Conservation (phyloP, 306 rosid genomes). For the Medicago ruthenica region DNA sequence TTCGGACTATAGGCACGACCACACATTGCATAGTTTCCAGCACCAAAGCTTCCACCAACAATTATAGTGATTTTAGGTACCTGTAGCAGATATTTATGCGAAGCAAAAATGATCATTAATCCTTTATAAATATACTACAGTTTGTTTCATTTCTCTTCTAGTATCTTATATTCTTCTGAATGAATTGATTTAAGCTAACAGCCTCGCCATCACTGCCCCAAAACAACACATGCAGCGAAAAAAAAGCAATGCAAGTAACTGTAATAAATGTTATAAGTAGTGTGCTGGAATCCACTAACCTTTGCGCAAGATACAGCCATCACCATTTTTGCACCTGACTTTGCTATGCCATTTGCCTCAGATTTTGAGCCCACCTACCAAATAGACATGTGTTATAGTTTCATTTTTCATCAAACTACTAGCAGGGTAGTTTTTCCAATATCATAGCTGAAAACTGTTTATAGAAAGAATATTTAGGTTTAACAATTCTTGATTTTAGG, state of each 20-base stretch:
- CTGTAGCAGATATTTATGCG: constrained; percentile 53
- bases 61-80: constrained; percentile 92
- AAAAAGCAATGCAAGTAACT: constrained; percentile 6
- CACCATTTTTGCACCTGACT: constrained; percentile 98
- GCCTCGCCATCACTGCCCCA: neutral
- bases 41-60: constrained; percentile 97
- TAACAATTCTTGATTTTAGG: neutral
- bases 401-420: constrained; percentile 36
- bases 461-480: constrained; percentile 35
- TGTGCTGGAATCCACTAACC: constrained; percentile 54
- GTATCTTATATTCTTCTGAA: neutral
- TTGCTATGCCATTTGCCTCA: constrained; percentile 95
- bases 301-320: constrained; percentile 99
- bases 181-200: neutral
- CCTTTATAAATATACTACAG: constrained; percentile 2
- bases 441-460: constrained; percentile 12
- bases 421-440: neutral
- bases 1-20: constrained; percentile 98
- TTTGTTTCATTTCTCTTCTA: constrained; percentile 16
- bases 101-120: constrained; percentile 11
- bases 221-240: neutral
- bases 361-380: constrained; percentile 93
- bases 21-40: constrained; percentile 99
- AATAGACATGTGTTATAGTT: constrained; percentile 26
- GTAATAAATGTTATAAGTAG: constrained; percentile 9